These are phyloP conservation scores for Dalechampia spathulata DNA, from an alignment of 441 rosid species.

Conservation along the genomic window DNA sequence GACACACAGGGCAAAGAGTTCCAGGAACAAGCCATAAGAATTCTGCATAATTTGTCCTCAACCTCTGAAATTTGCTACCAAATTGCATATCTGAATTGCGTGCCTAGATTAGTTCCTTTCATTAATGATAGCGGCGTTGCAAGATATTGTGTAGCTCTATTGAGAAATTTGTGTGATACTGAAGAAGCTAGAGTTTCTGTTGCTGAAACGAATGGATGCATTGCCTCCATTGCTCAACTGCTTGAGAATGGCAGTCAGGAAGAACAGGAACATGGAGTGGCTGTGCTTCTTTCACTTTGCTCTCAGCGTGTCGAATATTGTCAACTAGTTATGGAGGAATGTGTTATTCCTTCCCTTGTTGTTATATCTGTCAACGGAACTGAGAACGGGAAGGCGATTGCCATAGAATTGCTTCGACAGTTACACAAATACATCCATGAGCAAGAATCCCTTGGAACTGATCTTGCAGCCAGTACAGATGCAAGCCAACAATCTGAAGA, in stretches of 20 bases:
- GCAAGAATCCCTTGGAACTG: conserved; percentile 20
- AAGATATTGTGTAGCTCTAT: conserved; percentile 32
- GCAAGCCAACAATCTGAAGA: conserved; percentile 12
- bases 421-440: conserved; percentile 33
- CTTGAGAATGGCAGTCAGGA: conserved; percentile 46
- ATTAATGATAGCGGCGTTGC: conserved; percentile 36
- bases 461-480: conserved; percentile 15
- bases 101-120: conserved; percentile 49
- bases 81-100: conserved; percentile 41
- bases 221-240: conserved; percentile 47
- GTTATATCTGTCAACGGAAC: conserved; percentile 53
- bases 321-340: conserved; percentile 56
- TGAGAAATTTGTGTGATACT: conserved; percentile 46
- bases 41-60: conserved; percentile 48
- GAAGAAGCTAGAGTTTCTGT: conserved; percentile 54
- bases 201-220: conserved; percentile 51
- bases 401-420: conserved; percentile 64
- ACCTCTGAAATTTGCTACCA: conserved; percentile 33
- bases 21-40: conserved; percentile 50
- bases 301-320: conserved; percentile 56
- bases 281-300: conserved; percentile 65
- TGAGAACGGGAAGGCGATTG: conserved; percentile 46
- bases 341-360: conserved; percentile 49
- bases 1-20: conserved; percentile 31
- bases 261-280: conserved; percentile 65